Conservation (phyloP, 192 early-diverging fungal genomes). For the Backusella westeae region DNA sequence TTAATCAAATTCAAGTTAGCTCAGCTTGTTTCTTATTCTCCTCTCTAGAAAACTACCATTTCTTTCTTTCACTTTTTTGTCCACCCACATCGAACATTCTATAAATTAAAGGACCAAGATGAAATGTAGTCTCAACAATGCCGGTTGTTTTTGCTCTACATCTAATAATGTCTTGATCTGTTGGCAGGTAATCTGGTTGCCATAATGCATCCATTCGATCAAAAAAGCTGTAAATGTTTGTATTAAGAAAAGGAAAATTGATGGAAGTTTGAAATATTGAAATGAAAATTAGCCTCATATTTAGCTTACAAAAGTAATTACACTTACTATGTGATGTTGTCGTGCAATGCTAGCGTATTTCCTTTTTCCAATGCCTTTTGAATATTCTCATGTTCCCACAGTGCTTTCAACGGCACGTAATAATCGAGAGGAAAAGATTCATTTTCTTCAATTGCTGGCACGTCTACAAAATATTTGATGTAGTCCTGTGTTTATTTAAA, state of each 20-base stretch:
- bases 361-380: conserved; percentile 38
- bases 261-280: neutral
- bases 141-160: conserved; percentile 60
- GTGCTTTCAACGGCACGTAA: conserved; percentile 37
- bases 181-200: conserved; percentile 45
- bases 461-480: conserved; percentile 31
- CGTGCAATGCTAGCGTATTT: conserved; percentile 50
- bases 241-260: neutral
- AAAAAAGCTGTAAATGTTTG: conserved; percentile 41
- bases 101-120: conserved; percentile 50
- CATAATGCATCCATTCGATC: conserved; percentile 50
- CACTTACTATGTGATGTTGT: conserved; percentile 55
- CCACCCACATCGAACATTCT: conserved; percentile 98
- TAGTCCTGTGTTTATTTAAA: conserved; percentile 26
- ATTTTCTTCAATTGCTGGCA: conserved; percentile 33
- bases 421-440: conserved; percentile 42
- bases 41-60: conserved; percentile 60
- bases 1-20: neutral
- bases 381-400: conserved; percentile 48
- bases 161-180: conserved; percentile 56
- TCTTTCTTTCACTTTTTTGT: conserved; percentile 95
- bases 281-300: neutral
- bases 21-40: neutral
- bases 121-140: conserved; percentile 57
- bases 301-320: neutral